These are phyloP conservation scores for Penicillium alfredii DNA, from an alignment of 495 filamentous ascomycete genomes.

Conservation along the genomic window DNA sequence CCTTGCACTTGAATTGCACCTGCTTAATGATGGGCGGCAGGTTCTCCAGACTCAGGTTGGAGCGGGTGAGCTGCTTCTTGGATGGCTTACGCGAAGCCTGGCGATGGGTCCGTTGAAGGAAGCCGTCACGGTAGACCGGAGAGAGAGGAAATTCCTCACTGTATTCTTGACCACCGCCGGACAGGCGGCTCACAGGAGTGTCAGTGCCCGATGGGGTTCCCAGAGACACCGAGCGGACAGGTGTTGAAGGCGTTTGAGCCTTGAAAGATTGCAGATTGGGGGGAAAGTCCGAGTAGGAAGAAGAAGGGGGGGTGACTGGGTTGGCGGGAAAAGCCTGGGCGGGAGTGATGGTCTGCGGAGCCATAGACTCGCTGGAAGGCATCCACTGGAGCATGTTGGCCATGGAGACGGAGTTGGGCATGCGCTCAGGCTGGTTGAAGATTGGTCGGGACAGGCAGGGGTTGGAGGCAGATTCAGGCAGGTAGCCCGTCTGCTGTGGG, in stretches of 20 bases:
- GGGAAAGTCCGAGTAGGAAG: conserved; percentile 39
- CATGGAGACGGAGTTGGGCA: conserved; percentile 41
- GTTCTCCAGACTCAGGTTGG: conserved; percentile 37
- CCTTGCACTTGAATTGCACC: conserved; percentile 45
- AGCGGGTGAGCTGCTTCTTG: conserved; percentile 35
- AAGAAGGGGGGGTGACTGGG: conserved; percentile 38
- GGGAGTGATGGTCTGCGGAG: conserved; percentile 38
- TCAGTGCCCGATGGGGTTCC: conserved; percentile 35
- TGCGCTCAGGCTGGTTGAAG: conserved; percentile 36
- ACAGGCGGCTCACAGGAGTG: conserved; percentile 37
- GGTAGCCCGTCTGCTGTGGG: conserved; percentile 29
- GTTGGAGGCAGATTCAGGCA: conserved; percentile 40
- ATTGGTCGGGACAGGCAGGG: conserved; percentile 42
- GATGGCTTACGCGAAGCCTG: conserved; percentile 31
- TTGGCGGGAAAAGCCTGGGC: conserved; percentile 27
- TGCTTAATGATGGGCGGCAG: conserved; percentile 38
- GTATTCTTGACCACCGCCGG: conserved; percentile 30
- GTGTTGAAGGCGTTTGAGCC: conserved; percentile 38
- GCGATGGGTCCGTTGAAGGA: conserved; percentile 27
- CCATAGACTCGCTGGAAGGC: conserved; percentile 31
- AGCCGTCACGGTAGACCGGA: conserved; percentile 32
- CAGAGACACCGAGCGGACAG: conserved; percentile 36
- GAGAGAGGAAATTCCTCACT: conserved; percentile 37
- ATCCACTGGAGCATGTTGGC: conserved; percentile 40
- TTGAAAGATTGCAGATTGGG: conserved; percentile 34